Evolutionary conservation across 768 basidiomycete species (phyloP).

Genomic region (Agaricus sinodeliciosus): DNA sequence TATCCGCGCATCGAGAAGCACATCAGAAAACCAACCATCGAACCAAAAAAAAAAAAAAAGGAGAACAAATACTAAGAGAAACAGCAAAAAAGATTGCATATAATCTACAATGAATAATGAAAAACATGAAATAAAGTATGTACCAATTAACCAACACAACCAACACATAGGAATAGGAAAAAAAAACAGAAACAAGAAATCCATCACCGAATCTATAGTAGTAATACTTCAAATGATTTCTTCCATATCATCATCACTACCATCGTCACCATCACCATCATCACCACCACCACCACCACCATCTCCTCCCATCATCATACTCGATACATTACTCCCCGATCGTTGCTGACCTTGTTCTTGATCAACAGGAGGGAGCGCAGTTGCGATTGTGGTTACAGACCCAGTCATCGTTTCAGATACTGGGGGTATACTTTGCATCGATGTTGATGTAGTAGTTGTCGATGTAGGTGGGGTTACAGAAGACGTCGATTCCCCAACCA

Average conservation of each 20-base stretch:
- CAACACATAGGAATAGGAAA: no score
- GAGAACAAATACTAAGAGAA: no score
- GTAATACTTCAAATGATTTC: slow-evolving; percentile 27
- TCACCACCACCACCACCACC: slow-evolving; percentile 24
- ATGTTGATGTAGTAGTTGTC: not conserved
- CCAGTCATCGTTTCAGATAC: not conserved
- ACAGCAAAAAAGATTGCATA: no score
- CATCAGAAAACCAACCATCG: no score
- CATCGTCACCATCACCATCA: slow-evolving; percentile 21
- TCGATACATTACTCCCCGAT: not conserved
- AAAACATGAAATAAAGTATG: no score
- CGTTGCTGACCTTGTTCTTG: not conserved
- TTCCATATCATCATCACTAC: slow-evolving; percentile 39
- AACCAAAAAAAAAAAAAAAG: no score
- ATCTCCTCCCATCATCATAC: slow-evolving; percentile 18
- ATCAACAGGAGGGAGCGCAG: not conserved
- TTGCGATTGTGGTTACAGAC: not conserved
- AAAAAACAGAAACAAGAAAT: not conserved
- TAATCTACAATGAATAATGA: no score
- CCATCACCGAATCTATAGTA: not conserved
- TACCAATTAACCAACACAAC: no score
- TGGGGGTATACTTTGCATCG: not conserved
- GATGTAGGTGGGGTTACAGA: not conserved
- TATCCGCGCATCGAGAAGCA: no score
- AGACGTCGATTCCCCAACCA: not conserved